phyloP scores from a whole-genome alignment of 1,139 yeast species.

The Kazachstania sp. region DNA sequence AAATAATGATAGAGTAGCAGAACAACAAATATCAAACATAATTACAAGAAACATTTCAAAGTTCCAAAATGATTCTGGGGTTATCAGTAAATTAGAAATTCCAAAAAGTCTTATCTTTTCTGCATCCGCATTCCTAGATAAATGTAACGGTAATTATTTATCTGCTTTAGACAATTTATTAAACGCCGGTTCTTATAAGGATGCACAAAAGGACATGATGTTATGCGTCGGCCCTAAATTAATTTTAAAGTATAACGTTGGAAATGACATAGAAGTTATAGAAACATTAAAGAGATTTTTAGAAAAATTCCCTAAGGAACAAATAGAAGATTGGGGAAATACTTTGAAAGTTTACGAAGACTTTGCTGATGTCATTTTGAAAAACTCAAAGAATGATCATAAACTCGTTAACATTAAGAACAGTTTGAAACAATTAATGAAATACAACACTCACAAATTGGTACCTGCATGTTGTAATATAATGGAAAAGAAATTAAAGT shows the following conservation, averaged over 20 bases:
- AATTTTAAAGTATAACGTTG: conserved; percentile 36
- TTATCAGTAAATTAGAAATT: conserved; percentile 32
- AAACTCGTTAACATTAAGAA: conserved; percentile 36
- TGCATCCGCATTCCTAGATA: conserved; percentile 41
- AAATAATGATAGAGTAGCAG: conserved; percentile 36
- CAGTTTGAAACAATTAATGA: conserved; percentile 35
- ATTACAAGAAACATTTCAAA: conserved; percentile 41
- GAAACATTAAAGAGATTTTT: conserved; percentile 38
- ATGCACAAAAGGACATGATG: conserved; percentile 55
- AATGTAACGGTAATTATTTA: conserved; percentile 38
- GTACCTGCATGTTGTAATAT: conserved; percentile 26
- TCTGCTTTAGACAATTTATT: conserved; percentile 55
- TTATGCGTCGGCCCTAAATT: conserved; percentile 56
- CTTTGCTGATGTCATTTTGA: conserved; percentile 31
- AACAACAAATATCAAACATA: conserved; percentile 37
- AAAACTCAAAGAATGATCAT: conserved; percentile 18
- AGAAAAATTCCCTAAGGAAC: conserved; percentile 40
- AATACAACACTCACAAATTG: conserved; percentile 11
- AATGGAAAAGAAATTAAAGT: conserved; percentile 20
- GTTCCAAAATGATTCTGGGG: conserved; percentile 33
- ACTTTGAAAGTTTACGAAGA: conserved; percentile 53
- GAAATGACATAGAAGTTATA: conserved; percentile 34
- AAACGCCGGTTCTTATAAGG: conserved; percentile 50
- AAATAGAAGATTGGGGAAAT: conserved; percentile 46
- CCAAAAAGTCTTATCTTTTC: conserved; percentile 43